Evolutionary conservation across 2,329 filamentous ascomycete genomes (phyloP), one percentile per base, ranked within the genome.

Genomic region (Fusarium equiseti): DNA sequence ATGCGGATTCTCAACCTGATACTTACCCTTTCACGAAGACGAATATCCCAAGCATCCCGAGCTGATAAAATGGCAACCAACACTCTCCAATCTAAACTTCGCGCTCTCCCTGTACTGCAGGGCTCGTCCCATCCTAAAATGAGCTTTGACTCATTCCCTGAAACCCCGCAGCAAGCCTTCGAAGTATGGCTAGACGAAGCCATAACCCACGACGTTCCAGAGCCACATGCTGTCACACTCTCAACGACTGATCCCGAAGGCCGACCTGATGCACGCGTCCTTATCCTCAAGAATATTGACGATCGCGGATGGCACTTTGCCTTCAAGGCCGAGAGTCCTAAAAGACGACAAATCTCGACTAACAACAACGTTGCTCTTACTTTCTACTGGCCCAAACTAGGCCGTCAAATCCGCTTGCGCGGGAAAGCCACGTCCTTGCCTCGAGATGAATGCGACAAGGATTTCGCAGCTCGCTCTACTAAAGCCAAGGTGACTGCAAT

Each of bases 231-330:
- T 8, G 9, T 59, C 4, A 59, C 62, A 0, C 16, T 64, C 2
- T 64, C 59, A 24, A 64, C 62, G 1, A 42, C 20, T 3, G 62
- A 64, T 35, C 0, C 32, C 0, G 26, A 64, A 6, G 62, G 62
- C 2, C 2, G 1, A 0, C 59, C 62, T 8, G 59, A 64, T 29
- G 62, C 59, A 1, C 44, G 62, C 2, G 27, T 64, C 2, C 59
- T 42, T 6, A 64, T 64, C 8, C 44, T 64, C 2, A 64, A 64
- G 3, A 64, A 64, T 18, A 16, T 64, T 10, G 51, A 64, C 18
- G 18, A 49, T 3, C 59, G 62, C 1, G 62, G 62, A 16, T 64
- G 59, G 62, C 62, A 64, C 24, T 64, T 59, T 63, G 62, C 62
- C 12, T 32, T 44, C 38, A 64, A 64, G 15, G 8, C 22, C 2